Percentiles rank a stretch among this genome's conserved stretches.
These are phyloP conservation scores for Mortierella polycephala DNA, from an alignment of 371 early-diverging fungal species.

Conservation along the genomic window DNA sequence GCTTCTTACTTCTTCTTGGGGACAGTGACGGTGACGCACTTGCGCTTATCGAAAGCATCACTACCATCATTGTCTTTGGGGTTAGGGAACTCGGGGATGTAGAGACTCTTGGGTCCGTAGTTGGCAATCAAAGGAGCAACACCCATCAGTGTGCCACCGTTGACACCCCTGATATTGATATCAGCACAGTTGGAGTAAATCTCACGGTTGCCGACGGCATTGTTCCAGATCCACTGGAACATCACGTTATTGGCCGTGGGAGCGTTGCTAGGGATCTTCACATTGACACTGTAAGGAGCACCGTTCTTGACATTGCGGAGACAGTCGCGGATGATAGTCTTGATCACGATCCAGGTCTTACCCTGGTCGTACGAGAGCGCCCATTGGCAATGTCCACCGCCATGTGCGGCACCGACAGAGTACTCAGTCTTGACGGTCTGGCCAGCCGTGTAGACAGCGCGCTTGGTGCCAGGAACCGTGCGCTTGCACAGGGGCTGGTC, in stretches of 20 bases:
- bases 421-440: conserved; percentile 38
- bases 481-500: conserved; percentile 44
- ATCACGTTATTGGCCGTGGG: conserved; percentile 56
- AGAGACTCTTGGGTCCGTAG: conserved; percentile 14
- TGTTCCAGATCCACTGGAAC: conserved; percentile 79
- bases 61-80: conserved; percentile 6
- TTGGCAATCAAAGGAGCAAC: conserved; percentile 26
- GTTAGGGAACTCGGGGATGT: conserved; percentile 34
- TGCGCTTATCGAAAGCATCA: conserved; percentile 15
- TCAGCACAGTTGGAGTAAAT: conserved; percentile 81
- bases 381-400: conserved; percentile 77
- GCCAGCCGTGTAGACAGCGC: conserved; percentile 38
- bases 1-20: conserved; percentile 1
- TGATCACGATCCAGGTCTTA: conserved; percentile 65
- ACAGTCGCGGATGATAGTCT: conserved; percentile 41
- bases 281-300: conserved; percentile 41
- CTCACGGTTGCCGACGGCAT: conserved; percentile 75
- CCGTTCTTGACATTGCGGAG: conserved; percentile 5
- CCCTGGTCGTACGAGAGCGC: conserved; percentile 72
- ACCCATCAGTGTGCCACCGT: conserved; percentile 34
- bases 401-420: conserved; percentile 53
- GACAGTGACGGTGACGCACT: conserved; percentile 14
- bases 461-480: conserved; percentile 22
- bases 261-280: conserved; percentile 64
- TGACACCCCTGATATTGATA: conserved; percentile 60